Evolutionary conservation across 106 monocot species (phyloP).

Genomic region (Allium sativum): DNA sequence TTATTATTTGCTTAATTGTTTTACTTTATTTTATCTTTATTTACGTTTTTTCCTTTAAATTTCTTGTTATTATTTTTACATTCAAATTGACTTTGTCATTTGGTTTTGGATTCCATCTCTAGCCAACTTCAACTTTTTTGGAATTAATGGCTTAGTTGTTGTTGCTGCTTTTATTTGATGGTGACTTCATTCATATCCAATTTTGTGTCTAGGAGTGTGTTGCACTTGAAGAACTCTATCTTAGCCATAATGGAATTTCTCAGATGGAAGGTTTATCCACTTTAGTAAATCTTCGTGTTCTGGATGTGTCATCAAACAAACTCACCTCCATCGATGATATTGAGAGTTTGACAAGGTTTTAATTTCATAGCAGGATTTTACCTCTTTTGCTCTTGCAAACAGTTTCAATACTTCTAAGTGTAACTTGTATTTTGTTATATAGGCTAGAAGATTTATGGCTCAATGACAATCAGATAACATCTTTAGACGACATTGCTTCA

Average conservation of each 20-base stretch:
- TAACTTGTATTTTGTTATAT: constrained; percentile 9
- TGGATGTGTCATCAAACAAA: constrained; percentile 94
- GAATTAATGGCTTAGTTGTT: no score
- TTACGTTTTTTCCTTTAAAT: no score
- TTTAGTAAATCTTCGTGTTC: constrained; percentile 62
- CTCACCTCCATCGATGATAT: constrained; percentile 61
- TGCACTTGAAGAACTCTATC: constrained; percentile 85
- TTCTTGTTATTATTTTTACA: no score
- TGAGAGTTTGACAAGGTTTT: constrained; percentile 65
- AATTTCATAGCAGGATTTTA: not conserved
- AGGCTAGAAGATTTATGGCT: constrained; percentile 94
- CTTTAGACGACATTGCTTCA: constrained; percentile 57
- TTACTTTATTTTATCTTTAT: no score
- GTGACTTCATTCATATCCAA: not conserved
- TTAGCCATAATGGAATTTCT: constrained; percentile 92
- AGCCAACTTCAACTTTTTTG: no score
- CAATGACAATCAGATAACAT: constrained; percentile 81
- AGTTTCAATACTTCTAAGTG: constrained; percentile 1
- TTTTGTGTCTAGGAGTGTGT: constrained; percentile 57
- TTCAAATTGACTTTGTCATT: no score
- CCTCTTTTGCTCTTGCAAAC: not conserved
- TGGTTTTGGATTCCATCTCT: no score
- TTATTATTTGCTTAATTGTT: no score
- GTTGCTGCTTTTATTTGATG: no score
- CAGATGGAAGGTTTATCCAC: constrained; percentile 91